Evolutionary conservation across 169 alveolate genomes (phyloP).

Genomic region (Plasmodium vivax): DNA sequence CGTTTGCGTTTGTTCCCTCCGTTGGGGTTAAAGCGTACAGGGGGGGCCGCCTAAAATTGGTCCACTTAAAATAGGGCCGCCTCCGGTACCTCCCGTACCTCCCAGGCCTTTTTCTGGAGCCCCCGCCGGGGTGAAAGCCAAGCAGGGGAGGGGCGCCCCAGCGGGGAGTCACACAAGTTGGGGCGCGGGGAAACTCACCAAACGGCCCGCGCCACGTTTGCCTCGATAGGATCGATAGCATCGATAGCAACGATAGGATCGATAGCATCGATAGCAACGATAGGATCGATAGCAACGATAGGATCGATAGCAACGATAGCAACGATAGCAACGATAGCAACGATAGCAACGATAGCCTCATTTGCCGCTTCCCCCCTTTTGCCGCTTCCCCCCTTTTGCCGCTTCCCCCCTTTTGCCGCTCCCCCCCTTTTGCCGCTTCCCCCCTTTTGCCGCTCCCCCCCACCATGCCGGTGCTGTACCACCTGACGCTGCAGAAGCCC

Average conservation of each 20-base stretch:
- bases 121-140: neutral
- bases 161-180: neutral
- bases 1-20: neutral
- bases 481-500: constrained; percentile 96
- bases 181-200: too few species aligned
- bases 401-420: neutral
- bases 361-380: neutral
- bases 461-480: constrained; percentile 95
- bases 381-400: neutral
- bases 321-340: too few species aligned
- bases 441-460: neutral
- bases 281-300: too few species aligned
- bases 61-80: too few species aligned
- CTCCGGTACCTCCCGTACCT: too few species aligned
- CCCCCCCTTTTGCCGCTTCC: neutral
- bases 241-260: too few species aligned
- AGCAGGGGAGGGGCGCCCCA: neutral
- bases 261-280: too few species aligned
- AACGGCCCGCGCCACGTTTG: too few species aligned
- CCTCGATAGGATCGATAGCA: too few species aligned
- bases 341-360: too few species aligned
- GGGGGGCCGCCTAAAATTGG: neutral
- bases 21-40: neutral
- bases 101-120: neutral
- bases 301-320: too few species aligned